Conservation (phyloP, 768 basidiomycete genomes). For the Mycena belliarum region DNA sequence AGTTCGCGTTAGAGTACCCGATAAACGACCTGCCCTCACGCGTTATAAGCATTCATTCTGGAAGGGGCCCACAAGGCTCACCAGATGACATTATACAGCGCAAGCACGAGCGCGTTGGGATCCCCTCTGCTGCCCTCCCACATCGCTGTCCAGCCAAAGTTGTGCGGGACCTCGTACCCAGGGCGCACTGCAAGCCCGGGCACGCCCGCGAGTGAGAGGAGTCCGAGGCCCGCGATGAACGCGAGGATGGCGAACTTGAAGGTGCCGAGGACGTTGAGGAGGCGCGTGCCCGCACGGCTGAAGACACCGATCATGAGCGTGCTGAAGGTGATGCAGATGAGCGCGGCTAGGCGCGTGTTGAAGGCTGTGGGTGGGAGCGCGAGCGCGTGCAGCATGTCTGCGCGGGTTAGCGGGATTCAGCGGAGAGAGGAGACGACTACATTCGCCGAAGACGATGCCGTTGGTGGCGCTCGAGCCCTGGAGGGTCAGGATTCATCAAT, state of each 20-base stretch:
- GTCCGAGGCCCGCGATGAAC: slow-evolving; percentile 46
- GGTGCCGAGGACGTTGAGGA: slow-evolving; percentile 63
- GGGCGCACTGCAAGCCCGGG: slow-evolving; percentile 41
- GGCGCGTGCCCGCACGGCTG: slow-evolving; percentile 54
- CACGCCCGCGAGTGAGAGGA: slow-evolving; percentile 52
- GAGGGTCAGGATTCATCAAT: not conserved
- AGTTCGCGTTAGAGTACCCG: slow-evolving; percentile 71
- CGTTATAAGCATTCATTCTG: not conserved
- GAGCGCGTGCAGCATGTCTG: slow-evolving; percentile 38
- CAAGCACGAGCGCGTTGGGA: slow-evolving; percentile 51
- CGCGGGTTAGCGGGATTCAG: not conserved
- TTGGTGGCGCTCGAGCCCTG: slow-evolving; percentile 27
- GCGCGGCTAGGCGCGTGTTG: slow-evolving; percentile 31
- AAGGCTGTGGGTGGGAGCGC: slow-evolving; percentile 27
- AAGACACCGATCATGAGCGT: slow-evolving; percentile 44
- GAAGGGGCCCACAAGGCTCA: not conserved
- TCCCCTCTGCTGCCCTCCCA: slow-evolving; percentile 44
- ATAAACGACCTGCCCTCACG: slow-evolving; percentile 50
- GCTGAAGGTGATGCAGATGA: slow-evolving; percentile 37
- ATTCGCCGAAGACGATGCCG: slow-evolving; percentile 64
- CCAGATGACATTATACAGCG: slow-evolving; percentile 38
- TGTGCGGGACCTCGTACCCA: slow-evolving; percentile 34
- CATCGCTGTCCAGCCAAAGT: slow-evolving; percentile 33
- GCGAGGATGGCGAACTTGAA: slow-evolving; percentile 56
- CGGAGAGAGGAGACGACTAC: slow-evolving; percentile 25